Evolutionary conservation across 495 filamentous ascomycete genomes (phyloP), one percentile per base, ranked within the genome.

Genomic region (Podospora fimiseda): DNA sequence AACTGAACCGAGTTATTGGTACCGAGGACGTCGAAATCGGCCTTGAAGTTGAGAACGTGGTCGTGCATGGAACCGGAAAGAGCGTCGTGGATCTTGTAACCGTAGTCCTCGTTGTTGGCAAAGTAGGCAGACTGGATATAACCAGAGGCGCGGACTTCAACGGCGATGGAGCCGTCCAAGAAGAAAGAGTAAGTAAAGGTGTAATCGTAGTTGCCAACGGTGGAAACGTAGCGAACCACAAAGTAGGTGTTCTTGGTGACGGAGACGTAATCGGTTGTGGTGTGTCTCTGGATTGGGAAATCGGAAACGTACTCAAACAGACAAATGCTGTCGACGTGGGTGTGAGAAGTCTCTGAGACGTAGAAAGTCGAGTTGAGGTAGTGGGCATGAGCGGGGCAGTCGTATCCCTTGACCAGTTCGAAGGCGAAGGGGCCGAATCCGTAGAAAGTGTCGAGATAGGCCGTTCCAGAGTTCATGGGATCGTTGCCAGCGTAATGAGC

Each of bases 41-140:
- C 72, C 62, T 82, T 81, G 68, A 73, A 82, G 60, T 79, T 80
- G 20, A 83, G 62, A 5, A 82, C 76, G 52, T 84, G 80, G 57
- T 80, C 77, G 63, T 84, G 80, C 73, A 83, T 81, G 47, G 66
- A 69, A n/a, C 77, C 73, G 23, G 70, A 67, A 1, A 80, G 61
- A 33, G 65, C 63, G 44, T 82, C 75, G 51, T 80, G 73, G 55
- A 80, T 77, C 38, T 72, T 70, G 62, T 75, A 80, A n/a, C 80
- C 77, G 55, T 80, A 81, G 30, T 79, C 74, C n/a, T 73, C 61
- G 56, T 78, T 78, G 43, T 74, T 64, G 18, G 72, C 70, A 49
- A 65, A 78, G 64, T 72, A 80, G 4, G 77, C 74, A 4, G 65
- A 62, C 58, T 77, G 71, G 61, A 83, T 82, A 58, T 80, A 80